Evolutionary conservation across 257 asterid species (phyloP).

Genomic region (Salvia splendens): DNA sequence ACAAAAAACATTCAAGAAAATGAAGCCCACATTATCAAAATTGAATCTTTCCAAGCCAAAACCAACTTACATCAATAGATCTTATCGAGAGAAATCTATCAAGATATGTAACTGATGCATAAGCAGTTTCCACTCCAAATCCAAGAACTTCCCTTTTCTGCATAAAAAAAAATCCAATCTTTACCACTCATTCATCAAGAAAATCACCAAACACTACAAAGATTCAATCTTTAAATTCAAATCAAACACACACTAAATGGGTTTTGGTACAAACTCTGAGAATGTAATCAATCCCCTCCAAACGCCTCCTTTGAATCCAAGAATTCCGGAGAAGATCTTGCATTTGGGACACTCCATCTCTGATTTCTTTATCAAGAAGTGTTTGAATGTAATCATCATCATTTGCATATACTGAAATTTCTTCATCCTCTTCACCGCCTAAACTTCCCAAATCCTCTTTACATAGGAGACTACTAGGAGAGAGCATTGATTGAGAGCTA

Average conservation of each 20-base stretch:
- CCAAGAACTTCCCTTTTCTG: conserved; percentile 49
- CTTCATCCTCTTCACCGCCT: conserved; percentile 29
- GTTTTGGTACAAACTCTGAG: conserved; percentile 36
- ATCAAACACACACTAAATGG: not conserved
- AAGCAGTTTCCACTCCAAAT: conserved; percentile 51
- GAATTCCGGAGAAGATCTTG: conserved; percentile 22
- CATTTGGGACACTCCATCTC: conserved; percentile 28
- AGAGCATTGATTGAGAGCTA: conserved; percentile 23
- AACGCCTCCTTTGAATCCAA: conserved; percentile 49
- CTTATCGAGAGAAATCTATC: conserved; percentile 55
- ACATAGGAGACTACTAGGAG: conserved; percentile 39
- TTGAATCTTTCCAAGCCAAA: not conserved
- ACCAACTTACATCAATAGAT: conserved; percentile 47
- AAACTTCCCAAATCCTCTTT: conserved; percentile 36
- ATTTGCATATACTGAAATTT: conserved; percentile 2
- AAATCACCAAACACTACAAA: not conserved
- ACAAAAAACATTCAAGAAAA: not conserved
- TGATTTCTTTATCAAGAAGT: conserved; percentile 47
- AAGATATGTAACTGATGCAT: conserved; percentile 51
- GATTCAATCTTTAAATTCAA: no score
- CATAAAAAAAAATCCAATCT: conserved; percentile 17
- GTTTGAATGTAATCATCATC: conserved; percentile 42
- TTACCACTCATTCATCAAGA: not conserved
- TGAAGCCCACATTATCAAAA: not conserved
- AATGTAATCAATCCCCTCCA: conserved; percentile 56